A percentile compares a stretch with the other conserved stretches of the same genome.
Evolutionary conservation across 495 filamentous ascomycete genomes (phyloP).

Genomic region (Pseudoneurospora amorphoporcata): DNA sequence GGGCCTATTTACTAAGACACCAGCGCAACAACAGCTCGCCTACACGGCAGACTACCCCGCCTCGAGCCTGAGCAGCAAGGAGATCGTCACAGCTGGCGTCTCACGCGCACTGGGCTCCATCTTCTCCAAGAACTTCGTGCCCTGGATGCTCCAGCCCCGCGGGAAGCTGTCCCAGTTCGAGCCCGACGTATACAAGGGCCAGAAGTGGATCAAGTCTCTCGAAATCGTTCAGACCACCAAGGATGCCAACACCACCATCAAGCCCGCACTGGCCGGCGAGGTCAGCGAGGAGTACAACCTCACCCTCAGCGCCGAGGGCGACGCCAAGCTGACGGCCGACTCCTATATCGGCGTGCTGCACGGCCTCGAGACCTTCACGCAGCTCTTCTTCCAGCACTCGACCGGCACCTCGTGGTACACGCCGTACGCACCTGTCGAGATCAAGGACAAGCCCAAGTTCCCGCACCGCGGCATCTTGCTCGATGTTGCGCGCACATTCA

Average conservation of each 20-base stretch:
- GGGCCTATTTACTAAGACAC: conserved; percentile 15
- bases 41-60: conserved; percentile 32
- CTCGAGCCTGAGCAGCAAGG: conserved; percentile 28
- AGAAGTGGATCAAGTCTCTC: conserved; percentile 43
- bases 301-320: conserved; percentile 40
- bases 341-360: conserved; percentile 57
- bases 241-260: conserved; percentile 45
- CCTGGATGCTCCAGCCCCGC: conserved; percentile 64
- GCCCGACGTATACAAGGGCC: conserved; percentile 35
- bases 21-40: conserved; percentile 28
- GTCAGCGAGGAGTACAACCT: conserved; percentile 68
- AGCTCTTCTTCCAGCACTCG: conserved; percentile 66
- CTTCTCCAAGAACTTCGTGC: conserved; percentile 53
- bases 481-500: conserved; percentile 59
- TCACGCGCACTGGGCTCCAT: conserved; percentile 38
- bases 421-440: conserved; percentile 51
- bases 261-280: conserved; percentile 43
- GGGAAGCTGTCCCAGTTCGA: conserved; percentile 45
- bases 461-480: conserved; percentile 64
- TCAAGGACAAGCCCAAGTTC: conserved; percentile 57
- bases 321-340: conserved; percentile 47
- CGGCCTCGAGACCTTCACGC: conserved; percentile 58
- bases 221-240: conserved; percentile 46
- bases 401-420: conserved; percentile 48
- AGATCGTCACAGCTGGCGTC: conserved; percentile 40